phyloP scores from a whole-genome alignment of 2,329 filamentous ascomycete species.

The Trichoderma guizhouense region DNA sequence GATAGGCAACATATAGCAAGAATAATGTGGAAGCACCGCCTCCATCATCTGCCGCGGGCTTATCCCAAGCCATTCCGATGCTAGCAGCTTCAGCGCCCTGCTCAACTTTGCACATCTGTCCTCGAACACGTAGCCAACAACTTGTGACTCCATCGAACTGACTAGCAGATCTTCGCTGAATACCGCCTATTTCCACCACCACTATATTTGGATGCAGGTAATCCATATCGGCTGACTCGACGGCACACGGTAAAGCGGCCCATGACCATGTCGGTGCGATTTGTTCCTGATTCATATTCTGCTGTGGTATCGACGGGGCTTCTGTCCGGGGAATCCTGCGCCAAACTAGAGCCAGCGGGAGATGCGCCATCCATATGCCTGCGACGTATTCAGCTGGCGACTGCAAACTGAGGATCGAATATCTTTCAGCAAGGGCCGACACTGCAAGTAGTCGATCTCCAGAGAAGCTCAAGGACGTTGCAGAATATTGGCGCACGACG shows the following conservation, averaged over 20 bases:
- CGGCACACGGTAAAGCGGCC: background rate
- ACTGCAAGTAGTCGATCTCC: background rate
- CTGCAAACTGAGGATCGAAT: background rate
- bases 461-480: background rate
- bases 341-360: background rate
- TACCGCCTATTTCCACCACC: background rate
- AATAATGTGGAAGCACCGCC: background rate
- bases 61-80: background rate
- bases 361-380: background rate
- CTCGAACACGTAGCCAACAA: background rate
- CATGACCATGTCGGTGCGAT: background rate
- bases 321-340: background rate
- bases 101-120: background rate
- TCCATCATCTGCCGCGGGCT: background rate
- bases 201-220: background rate
- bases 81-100: background rate
- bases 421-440: background rate
- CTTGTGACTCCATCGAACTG: background rate
- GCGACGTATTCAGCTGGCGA: background rate
- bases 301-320: background rate
- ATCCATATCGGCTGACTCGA: background rate
- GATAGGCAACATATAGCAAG: background rate
- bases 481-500: background rate
- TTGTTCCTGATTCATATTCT: background rate
- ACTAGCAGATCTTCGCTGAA: background rate